These are phyloP conservation scores for Chamaecyparis obtusa DNA, from an alignment of 75 land plant genomes.

Conservation along the genomic window DNA sequence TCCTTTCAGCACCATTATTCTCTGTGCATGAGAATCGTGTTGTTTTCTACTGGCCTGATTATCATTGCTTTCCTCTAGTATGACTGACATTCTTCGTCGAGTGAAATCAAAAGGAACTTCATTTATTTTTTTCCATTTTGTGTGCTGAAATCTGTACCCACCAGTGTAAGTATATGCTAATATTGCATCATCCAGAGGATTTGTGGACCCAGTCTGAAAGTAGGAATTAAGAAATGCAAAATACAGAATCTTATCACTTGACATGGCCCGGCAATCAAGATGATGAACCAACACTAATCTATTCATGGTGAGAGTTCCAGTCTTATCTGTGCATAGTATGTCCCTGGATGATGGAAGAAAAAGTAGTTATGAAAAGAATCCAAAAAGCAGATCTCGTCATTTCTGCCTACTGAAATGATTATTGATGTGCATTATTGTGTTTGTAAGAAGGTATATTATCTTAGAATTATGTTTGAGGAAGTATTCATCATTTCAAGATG, in stretches of 20 bases:
- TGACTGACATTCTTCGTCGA: constrained; percentile 45
- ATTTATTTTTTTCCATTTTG: constrained; percentile 56
- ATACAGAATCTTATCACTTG: constrained; percentile 36
- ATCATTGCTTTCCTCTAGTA: constrained; percentile 26
- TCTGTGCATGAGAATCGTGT: not conserved
- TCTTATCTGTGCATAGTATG: constrained; percentile 58
- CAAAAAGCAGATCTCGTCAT: not conserved
- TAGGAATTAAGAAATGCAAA: constrained; percentile 55
- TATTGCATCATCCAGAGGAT: constrained; percentile 59
- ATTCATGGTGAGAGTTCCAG: constrained; percentile 62
- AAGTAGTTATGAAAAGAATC: not conserved
- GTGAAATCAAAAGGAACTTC: constrained; percentile 66
- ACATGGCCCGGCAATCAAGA: constrained; percentile 33
- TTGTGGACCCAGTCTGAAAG: constrained; percentile 51
- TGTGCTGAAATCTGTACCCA: constrained; percentile 38
- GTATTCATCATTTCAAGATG: not conserved
- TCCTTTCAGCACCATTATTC: constrained; percentile 46
- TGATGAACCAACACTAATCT: constrained; percentile 39
- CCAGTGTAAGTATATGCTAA: constrained; percentile 43
- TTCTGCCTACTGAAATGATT: not conserved
- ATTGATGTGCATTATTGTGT: not conserved
- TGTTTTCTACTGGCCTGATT: not conserved
- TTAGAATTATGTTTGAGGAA: not conserved
- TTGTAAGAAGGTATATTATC: not conserved
- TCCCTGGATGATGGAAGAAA: constrained; percentile 35